Evolutionary conservation across 1,284 basidiomycete genomes (phyloP).

Genomic region (Cryptococcus sp.): DNA sequence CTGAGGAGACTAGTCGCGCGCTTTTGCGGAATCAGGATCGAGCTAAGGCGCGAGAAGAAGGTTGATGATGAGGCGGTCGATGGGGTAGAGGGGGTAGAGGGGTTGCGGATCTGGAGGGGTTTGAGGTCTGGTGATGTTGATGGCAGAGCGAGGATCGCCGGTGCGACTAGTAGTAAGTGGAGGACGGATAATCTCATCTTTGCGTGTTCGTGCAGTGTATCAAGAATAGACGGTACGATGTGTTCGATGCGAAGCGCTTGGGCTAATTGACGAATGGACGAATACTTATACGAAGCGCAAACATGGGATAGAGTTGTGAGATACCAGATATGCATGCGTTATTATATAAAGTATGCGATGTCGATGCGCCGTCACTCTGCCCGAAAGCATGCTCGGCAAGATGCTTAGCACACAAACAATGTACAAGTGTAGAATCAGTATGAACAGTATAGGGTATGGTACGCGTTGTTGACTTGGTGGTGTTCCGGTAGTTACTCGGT

Average conservation of each 20-base stretch:
- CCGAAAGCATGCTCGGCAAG: too few relatives aligned
- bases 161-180: constrained; percentile 7
- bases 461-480: too few relatives aligned
- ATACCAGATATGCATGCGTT: too few relatives aligned
- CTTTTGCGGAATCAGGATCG: not conserved
- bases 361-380: too few relatives aligned
- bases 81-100: not conserved
- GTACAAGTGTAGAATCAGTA: too few relatives aligned
- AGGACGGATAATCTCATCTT: constrained; percentile 16
- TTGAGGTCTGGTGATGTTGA: not conserved
- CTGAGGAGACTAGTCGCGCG: not conserved
- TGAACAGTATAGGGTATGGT: too few relatives aligned
- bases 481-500: too few relatives aligned
- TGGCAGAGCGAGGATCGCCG: not conserved
- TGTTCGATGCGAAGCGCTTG: not conserved
- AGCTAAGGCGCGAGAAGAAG: not conserved
- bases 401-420: too few relatives aligned
- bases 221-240: not conserved
- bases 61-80: not conserved
- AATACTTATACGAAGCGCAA: too few relatives aligned
- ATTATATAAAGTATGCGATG: too few relatives aligned
- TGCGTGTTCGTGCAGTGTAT: not conserved
- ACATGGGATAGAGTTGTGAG: too few relatives aligned
- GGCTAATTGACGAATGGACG: not conserved
- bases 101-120: not conserved